These are phyloP conservation scores for Dactylella cylindrospora DNA, from an alignment of 2,329 filamentous ascomycete species.

Conservation along the genomic window DNA sequence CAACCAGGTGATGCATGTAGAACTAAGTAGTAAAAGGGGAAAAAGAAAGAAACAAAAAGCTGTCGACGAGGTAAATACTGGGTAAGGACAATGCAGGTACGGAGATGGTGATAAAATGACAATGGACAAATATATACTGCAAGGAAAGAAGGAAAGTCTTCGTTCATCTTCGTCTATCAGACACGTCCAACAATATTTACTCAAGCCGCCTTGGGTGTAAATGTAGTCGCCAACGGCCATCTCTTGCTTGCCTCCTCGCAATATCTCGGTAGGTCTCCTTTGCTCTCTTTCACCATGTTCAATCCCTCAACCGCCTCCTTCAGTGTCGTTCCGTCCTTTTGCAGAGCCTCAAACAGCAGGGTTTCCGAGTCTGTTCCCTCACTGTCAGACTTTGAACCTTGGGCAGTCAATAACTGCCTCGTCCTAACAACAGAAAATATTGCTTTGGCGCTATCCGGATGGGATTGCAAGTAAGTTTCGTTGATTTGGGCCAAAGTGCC, in stretches of 20 bases:
- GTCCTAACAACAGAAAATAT: constrained; percentile 58
- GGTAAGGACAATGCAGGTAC: too few species aligned
- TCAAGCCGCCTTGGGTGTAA: constrained; percentile 38
- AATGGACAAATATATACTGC: too few species aligned
- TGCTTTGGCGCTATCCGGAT: constrained; percentile 54
- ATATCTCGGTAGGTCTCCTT: constrained; percentile 51
- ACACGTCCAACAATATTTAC: too few species aligned
- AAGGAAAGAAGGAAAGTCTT: too few species aligned
- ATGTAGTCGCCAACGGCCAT: constrained; percentile 58
- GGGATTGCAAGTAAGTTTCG: constrained; percentile 52
- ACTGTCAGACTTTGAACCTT: constrained; percentile 14
- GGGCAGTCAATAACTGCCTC: constrained; percentile 7
- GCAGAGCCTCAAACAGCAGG: constrained; percentile 63
- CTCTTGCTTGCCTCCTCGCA: constrained; percentile 55
- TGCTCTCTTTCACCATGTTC: constrained; percentile 58
- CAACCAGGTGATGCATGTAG: too few species aligned
- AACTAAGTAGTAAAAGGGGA: too few species aligned
- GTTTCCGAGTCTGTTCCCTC: constrained; percentile 55
- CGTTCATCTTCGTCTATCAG: too few species aligned
- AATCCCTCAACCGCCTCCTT: constrained; percentile 62
- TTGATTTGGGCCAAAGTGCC: constrained; percentile 66
- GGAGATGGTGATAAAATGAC: too few species aligned
- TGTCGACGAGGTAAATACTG: too few species aligned
- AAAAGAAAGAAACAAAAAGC: too few species aligned
- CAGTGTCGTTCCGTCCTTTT: constrained; percentile 57